Conservation (phyloP, 345 rosid genomes). For the Populus alba region DNA sequence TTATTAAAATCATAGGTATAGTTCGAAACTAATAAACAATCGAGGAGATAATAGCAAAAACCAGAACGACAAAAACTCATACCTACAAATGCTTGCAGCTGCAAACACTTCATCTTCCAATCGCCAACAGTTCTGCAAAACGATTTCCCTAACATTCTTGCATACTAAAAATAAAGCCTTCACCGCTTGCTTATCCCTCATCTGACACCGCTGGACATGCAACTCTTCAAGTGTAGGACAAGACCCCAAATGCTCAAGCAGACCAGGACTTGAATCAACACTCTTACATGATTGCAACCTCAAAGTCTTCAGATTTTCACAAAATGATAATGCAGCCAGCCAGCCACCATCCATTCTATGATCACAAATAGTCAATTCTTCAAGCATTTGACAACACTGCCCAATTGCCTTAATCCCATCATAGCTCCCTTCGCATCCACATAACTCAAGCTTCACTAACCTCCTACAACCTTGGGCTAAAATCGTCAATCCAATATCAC, state of each 20-base stretch:
- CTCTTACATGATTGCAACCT: conserved; percentile 64
- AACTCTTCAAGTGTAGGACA: conserved; percentile 81
- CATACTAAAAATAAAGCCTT: conserved; percentile 74
- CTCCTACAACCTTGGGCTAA: conserved; percentile 90
- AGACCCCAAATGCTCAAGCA: conserved; percentile 52
- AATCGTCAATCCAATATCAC: conserved; percentile 89
- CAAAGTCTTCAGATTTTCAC: conserved; percentile 86
- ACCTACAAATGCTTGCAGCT: conserved; percentile 65
- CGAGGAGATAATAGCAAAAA: not conserved
- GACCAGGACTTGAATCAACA: conserved; percentile 76
- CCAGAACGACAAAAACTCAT: conserved; percentile 18
- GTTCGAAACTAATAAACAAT: not conserved
- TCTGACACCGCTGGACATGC: conserved; percentile 74
- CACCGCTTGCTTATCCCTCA: conserved; percentile 54
- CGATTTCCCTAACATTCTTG: conserved; percentile 63
- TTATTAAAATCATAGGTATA: not conserved
- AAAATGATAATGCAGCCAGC: conserved; percentile 75
- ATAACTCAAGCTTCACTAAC: conserved; percentile 83
- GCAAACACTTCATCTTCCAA: conserved; percentile 68
- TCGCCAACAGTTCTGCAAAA: conserved; percentile 91
- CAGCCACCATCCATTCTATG: conserved; percentile 94
- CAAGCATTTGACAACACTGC: conserved; percentile 92
- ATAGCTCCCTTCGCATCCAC: conserved; percentile 85
- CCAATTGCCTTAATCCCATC: conserved; percentile 95
- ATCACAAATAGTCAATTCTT: conserved; percentile 73